phyloP scores from a whole-genome alignment of 768 basidiomycete genomes.

The Hemileccinum impolitum region DNA sequence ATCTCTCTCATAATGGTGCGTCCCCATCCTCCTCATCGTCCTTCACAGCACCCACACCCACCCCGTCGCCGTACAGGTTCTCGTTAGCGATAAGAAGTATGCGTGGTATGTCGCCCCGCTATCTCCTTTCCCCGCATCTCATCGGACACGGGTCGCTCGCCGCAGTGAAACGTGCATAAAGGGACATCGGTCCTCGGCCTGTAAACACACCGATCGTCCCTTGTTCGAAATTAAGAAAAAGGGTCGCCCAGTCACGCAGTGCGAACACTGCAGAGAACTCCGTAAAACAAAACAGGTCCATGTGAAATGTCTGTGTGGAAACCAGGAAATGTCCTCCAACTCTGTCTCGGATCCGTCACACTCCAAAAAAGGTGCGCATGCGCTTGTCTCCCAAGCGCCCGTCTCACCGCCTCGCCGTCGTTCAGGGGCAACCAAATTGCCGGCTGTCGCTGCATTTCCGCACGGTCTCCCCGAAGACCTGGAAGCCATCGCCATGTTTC shows the following conservation, averaged over 20 bases:
- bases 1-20: slow-evolving; percentile 42
- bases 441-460: slow-evolving; percentile 75
- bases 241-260: slow-evolving; percentile 56
- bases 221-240: slow-evolving; percentile 79
- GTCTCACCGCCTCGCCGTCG: slow-evolving; percentile 35
- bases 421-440: slow-evolving; percentile 55
- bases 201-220: slow-evolving; percentile 84
- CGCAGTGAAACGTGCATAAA: slow-evolving; percentile 89
- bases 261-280: slow-evolving; percentile 46
- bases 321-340: slow-evolving; percentile 35
- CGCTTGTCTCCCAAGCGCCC: neutral
- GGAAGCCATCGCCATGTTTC: slow-evolving; percentile 45
- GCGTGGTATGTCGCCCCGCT: slow-evolving; percentile 58
- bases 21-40: slow-evolving; percentile 3
- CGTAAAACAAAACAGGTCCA: slow-evolving; percentile 47
- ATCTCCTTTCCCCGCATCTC: slow-evolving; percentile 3
- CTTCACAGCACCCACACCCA: slow-evolving; percentile 1
- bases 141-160: neutral
- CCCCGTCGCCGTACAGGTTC: slow-evolving; percentile 42
- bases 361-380: slow-evolving; percentile 62
- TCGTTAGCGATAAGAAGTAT: slow-evolving; percentile 76
- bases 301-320: slow-evolving; percentile 39
- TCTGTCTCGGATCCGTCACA: slow-evolving; percentile 24
- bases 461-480: slow-evolving; percentile 69
- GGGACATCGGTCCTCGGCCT: slow-evolving; percentile 87